Base-by-base conservation (phyloP, 306 rosid species). In the Begonia loranthoides region DNA sequence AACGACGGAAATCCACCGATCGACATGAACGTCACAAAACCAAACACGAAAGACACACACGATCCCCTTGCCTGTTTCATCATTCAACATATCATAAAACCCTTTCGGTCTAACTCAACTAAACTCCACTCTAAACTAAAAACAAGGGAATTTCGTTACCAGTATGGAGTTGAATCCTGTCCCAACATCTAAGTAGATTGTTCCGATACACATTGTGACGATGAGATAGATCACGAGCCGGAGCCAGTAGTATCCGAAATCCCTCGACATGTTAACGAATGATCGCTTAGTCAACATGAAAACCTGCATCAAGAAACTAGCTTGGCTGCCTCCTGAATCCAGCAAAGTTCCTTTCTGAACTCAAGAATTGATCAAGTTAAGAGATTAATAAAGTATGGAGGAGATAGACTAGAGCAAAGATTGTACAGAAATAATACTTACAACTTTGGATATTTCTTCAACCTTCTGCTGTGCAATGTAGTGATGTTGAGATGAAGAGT, bases 1-100 rank as follows among this genome's bases (percentile, higher is more conserved):
- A 90, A 90, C 17, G 99, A 90, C 56, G 99, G 96, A 65, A 90
- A 86, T 33, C 99, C 99, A 12, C 99, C 99, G 15, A 90, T 90
- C 6, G 99, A 90, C 96, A 83, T 83, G 76, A 90, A 90, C 0
- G 99, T 90, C 22, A 90, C 96, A 17, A 90, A 90, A 21, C 96
- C 99, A 19, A 90, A 86, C 14, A 90, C 94, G 54, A 90, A 90
- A 21, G 96, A 90, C 47, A 95, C 99, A 77, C 99, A 90, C 13
- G 99, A 90, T 44, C 99, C 96, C 48, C 96, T 86, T 52, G 99
- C 99, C 99, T 90, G 60, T 16, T n/a, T 13, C 61, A 60, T 43
- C 14, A 12, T 43, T 13, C 4, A 12, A 28, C 3, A 28, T 28
- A n/a, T n/a, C n/a, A n/a, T n/a, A n/a, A n/a, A n/a, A n/a, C n/a